Evolutionary conservation across 441 rosid species (phyloP).

Genomic region (Melastoma candidum): DNA sequence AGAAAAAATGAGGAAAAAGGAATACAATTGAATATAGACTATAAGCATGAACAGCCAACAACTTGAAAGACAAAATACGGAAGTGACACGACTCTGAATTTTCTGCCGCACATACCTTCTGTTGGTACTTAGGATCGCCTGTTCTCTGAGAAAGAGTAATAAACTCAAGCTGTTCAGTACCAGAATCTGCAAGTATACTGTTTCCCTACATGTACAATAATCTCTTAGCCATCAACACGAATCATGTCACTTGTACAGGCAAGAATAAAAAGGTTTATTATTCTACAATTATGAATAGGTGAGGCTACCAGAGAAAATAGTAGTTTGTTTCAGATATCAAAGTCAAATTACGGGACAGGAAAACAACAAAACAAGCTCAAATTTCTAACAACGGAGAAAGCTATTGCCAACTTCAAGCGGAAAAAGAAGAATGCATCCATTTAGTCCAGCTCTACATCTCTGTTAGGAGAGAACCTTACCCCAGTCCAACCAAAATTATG

Average conservation of each 20-base stretch:
- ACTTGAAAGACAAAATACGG: too few relatives aligned
- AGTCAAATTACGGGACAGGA: too few relatives aligned
- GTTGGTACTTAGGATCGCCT: conserved; percentile 86
- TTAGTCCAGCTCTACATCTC: too few relatives aligned
- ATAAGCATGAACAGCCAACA: too few relatives aligned
- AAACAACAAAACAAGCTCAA: too few relatives aligned
- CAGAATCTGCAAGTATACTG: conserved; percentile 96
- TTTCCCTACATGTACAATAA: conserved; percentile 43
- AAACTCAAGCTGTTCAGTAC: conserved; percentile 95
- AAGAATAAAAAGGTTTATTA: too few relatives aligned
- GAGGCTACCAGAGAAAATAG: too few relatives aligned
- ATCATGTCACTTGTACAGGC: conserved; percentile 5
- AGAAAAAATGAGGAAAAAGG: too few relatives aligned
- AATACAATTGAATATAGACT: too few relatives aligned
- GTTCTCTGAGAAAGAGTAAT: conserved; percentile 98
- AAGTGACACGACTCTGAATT: background rate
- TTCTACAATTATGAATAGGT: too few relatives aligned
- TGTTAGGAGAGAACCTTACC: conserved; percentile 34
- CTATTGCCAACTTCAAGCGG: conserved; percentile 1
- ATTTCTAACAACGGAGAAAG: too few relatives aligned
- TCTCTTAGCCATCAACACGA: background rate
- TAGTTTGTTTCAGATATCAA: too few relatives aligned
- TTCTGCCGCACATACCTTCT: conserved; percentile 39
- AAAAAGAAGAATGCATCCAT: background rate
- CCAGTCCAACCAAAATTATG: conserved; percentile 91